Evolutionary conservation across 169 alveolate species (phyloP).

Genomic region (Plasmodium fragile): DNA sequence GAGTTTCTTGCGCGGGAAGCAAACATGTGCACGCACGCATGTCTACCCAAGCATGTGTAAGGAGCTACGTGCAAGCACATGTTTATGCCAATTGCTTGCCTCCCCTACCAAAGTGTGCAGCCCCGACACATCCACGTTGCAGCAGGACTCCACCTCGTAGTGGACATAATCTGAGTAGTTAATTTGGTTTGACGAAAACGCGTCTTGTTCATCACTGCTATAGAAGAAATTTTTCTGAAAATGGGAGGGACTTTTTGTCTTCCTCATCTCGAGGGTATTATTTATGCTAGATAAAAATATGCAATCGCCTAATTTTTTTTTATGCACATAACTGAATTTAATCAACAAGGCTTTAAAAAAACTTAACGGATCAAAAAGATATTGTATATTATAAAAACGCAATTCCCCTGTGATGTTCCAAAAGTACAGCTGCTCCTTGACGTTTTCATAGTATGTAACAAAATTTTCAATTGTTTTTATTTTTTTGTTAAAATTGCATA

Average conservation of each 20-base stretch:
- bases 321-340: conserved; percentile 29
- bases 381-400: conserved; percentile 52
- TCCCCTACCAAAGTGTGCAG: conserved; percentile 37
- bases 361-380: conserved; percentile 32
- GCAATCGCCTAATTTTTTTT: conserved; percentile 55
- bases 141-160: conserved; percentile 15
- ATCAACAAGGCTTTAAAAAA: conserved; percentile 60
- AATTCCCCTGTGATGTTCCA: conserved; percentile 75
- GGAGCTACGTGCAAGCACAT: background rate
- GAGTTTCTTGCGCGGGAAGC: background rate
- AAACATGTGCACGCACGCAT: background rate
- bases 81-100: background rate
- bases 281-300: conserved; percentile 27
- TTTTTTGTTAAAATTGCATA: conserved; percentile 48
- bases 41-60: too few relatives aligned
- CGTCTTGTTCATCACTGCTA: conserved; percentile 59
- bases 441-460: conserved; percentile 50
- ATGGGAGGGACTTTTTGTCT: conserved; percentile 16
- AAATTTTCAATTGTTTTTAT: conserved; percentile 32
- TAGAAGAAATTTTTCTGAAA: conserved; percentile 41
- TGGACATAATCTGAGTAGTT: conserved; percentile 53
- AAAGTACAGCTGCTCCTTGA: conserved; percentile 67
- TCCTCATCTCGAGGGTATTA: conserved; percentile 2
- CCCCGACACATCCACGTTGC: conserved; percentile 23
- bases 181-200: conserved; percentile 1